Evolutionary conservation across 2,329 filamentous ascomycete genomes (phyloP), one percentile per base, ranked within the genome.

Genomic region (Epichloe baconii): DNA sequence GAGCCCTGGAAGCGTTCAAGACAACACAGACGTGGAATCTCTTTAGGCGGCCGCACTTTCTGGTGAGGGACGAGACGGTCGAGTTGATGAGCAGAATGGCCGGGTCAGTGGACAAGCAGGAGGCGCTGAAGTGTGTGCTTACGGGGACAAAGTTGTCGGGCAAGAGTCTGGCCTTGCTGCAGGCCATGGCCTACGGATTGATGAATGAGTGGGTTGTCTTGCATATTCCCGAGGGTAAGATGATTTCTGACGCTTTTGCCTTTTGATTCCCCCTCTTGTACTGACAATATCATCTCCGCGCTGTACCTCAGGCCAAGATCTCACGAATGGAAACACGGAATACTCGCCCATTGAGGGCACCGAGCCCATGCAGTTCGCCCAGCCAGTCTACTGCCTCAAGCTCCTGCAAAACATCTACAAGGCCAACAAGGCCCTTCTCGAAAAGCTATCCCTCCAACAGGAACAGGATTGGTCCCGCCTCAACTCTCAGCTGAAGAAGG

Each of bases 1-100:
- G 89, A 60, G 78, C 82, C n/a, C 75, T 86, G 50, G 87, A 95
- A 64, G 89, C 88, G 3, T 98, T 98, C 75, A 95, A 95, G 77
- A 75, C 82, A 21, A 86, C 82, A 23, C 93, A 97, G 75, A 82
- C 79, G 56, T 98, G 93, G 90, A 79, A 77, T 53, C 71, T 95
- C 61, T 98, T 97, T 69, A 75, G 87, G 59, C 78, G 82, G 57
- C 93, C 93, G 26, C 86, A 86, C 51, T 79, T 85, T 50, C 71
- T 98, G 63, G 72, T 95, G 55, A 79, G 90, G 59, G 74, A 78
- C 52, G 88, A 96, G 72, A 86, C 85, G n/a, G 71, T 86, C 41
- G 77, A 86, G 54, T 61, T 96, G 60, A 77, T 79, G n/a, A 73
- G 71, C 59, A 72, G 76, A 57, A 75, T 95, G 60, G 73, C 80